Conservation (phyloP, 768 basidiomycete species). For the Cystofilobasidium capitatum region DNA sequence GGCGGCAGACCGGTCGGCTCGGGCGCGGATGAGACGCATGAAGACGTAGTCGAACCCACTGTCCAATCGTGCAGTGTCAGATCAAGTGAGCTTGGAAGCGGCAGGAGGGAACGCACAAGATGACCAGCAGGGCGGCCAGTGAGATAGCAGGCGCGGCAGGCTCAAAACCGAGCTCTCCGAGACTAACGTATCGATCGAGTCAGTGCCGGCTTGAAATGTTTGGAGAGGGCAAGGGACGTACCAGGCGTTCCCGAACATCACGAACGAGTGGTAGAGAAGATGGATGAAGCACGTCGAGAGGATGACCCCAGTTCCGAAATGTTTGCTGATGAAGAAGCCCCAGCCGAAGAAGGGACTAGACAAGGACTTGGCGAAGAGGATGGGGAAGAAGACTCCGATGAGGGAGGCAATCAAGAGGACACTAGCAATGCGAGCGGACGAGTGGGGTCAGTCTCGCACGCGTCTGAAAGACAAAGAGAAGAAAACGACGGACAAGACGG, state of each 20-base stretch:
- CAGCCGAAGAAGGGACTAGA: constrained; percentile 29
- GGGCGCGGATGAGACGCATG: neutral
- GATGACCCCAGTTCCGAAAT: constrained; percentile 40
- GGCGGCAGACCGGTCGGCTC: neutral
- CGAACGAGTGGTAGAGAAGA: constrained; percentile 39
- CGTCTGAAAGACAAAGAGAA: constrained; percentile 29
- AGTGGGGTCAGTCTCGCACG: neutral
- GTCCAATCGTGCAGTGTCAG: too few relatives aligned
- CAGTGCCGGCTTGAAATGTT: neutral
- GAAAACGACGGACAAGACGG: constrained; percentile 34
- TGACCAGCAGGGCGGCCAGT: constrained; percentile 35
- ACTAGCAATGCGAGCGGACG: constrained; percentile 10
- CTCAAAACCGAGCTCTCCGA: constrained; percentile 38
- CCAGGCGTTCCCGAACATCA: constrained; percentile 39
- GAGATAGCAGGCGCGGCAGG: constrained; percentile 39
- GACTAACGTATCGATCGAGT: constrained; percentile 10
- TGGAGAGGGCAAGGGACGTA: neutral
- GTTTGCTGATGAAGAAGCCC: constrained; percentile 35
- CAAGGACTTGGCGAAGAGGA: constrained; percentile 25
- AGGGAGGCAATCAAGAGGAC: constrained; percentile 15
- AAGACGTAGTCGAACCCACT: constrained; percentile 3
- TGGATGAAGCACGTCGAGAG: constrained; percentile 39
- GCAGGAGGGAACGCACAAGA: constrained; percentile 37
- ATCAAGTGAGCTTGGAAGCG: too few relatives aligned
- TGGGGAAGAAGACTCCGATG: neutral